Percentiles rank a stretch among this genome's conserved stretches.
These are phyloP conservation scores for Monoraphidium neglectum DNA, from an alignment of 139 green algal genomes.

Conservation along the genomic window DNA sequence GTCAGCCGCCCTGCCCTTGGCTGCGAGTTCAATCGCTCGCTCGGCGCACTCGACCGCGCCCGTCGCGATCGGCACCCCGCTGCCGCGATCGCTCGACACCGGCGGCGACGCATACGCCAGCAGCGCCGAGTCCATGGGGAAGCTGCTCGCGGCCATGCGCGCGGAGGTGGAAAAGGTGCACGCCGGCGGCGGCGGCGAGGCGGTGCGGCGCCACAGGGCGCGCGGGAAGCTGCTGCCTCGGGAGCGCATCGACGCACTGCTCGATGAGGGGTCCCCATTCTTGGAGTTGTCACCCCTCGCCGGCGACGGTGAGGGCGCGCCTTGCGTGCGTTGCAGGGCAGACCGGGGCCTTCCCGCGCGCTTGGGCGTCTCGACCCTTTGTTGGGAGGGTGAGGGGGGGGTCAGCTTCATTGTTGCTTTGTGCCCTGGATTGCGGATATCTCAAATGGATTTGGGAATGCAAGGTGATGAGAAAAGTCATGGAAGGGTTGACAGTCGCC, in stretches of 20 bases:
- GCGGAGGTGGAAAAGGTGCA: conserved; percentile 7
- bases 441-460: no score
- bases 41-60: neutral
- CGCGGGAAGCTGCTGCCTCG: conserved; percentile 70
- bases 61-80: neutral
- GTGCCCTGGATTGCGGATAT: no score
- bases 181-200: conserved; percentile 48
- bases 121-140: conserved; percentile 16
- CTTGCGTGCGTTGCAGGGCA: no score
- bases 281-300: conserved; percentile 86
- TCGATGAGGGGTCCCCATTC: conserved; percentile 85
- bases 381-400: no score
- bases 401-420: no score
- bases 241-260: conserved; percentile 69
- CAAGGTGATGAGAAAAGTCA: no score
- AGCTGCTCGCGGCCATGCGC: conserved; percentile 13
- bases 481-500: no score
- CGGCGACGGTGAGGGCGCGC: no score
- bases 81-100: conserved; percentile 4
- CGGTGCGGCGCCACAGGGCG: conserved; percentile 60
- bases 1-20: neutral
- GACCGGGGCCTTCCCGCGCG: no score
- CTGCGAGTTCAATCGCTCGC: no score
- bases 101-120: conserved; percentile 6
- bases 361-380: no score